Evolutionary conservation across 2,329 filamentous ascomycete genomes (phyloP).

Genomic region (Rasamsonia emersonii): DNA sequence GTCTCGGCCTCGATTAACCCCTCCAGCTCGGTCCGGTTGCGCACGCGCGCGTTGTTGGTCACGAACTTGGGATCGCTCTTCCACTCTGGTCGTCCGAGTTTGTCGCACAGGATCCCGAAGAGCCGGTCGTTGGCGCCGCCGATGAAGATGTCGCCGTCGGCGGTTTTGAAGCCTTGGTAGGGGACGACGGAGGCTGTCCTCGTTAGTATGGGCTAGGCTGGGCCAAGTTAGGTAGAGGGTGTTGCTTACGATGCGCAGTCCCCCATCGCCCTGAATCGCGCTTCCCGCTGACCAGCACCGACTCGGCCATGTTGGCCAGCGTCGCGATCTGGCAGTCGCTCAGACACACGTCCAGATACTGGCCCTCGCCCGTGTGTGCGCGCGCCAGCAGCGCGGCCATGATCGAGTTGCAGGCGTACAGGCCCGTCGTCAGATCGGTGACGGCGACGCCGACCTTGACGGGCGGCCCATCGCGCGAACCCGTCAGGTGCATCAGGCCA

Average conservation of each 20-base stretch:
- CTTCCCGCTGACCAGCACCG: slow-evolving; percentile 32
- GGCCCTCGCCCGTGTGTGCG: slow-evolving; percentile 29
- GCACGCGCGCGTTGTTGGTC: slow-evolving; percentile 55
- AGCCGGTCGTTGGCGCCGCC: slow-evolving; percentile 66
- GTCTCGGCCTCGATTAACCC: slow-evolving; percentile 28
- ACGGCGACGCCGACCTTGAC: slow-evolving; percentile 36
- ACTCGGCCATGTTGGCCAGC: slow-evolving; percentile 35
- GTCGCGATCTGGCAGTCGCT: slow-evolving; percentile 37
- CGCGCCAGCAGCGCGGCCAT: slow-evolving; percentile 34
- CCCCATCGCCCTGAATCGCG: slow-evolving; percentile 47
- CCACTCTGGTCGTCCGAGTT: slow-evolving; percentile 52
- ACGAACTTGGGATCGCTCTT: slow-evolving; percentile 51
- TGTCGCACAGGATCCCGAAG: slow-evolving; percentile 56
- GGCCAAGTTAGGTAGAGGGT: too few relatives aligned
- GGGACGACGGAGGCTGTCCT: slow-evolving; percentile 29
- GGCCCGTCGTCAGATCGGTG: slow-evolving; percentile 38
- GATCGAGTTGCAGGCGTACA: slow-evolving; percentile 40
- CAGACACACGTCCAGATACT: slow-evolving; percentile 37
- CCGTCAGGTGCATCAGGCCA: slow-evolving; percentile 38
- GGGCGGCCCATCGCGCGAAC: slow-evolving; percentile 32
- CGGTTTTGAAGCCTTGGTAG: slow-evolving; percentile 52
- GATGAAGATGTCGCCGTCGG: slow-evolving; percentile 61
- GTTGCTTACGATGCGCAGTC: too few relatives aligned
- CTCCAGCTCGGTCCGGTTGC: slow-evolving; percentile 34
- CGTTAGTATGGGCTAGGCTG: slow-evolving; percentile 31